A percentile compares a stretch with the other conserved stretches of the same genome.
Evolutionary conservation across 2,329 filamentous ascomycete genomes (phyloP).

Genomic region (Pseudogymnoascus sp.): DNA sequence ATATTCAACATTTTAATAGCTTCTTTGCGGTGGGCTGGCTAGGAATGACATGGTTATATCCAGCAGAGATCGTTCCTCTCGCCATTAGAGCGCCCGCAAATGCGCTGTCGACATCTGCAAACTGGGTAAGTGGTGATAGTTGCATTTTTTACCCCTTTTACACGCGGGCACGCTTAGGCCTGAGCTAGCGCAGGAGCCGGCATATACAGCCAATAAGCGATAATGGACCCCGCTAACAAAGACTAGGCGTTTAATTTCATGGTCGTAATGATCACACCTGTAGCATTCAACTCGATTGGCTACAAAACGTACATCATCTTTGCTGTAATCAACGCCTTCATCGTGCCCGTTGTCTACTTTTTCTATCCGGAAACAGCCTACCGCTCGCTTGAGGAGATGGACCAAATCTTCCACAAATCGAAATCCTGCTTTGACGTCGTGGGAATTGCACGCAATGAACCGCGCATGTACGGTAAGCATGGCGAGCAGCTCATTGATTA

Average conservation of each 20-base stretch:
- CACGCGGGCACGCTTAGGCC: not conserved
- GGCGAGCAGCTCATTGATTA: slow-evolving; percentile 44
- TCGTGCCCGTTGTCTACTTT: slow-evolving; percentile 41
- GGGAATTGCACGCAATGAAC: slow-evolving; percentile 40
- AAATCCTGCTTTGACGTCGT: slow-evolving; percentile 39
- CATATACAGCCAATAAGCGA: too few relatives aligned
- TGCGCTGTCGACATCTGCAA: slow-evolving; percentile 39
- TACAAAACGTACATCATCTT: slow-evolving; percentile 61
- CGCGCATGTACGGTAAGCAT: slow-evolving; percentile 50
- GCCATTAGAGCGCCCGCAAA: slow-evolving; percentile 50
- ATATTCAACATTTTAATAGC: too few relatives aligned
- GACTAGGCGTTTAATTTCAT: slow-evolving; percentile 56
- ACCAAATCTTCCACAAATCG: slow-evolving; percentile 54
- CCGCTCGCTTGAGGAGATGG: slow-evolving; percentile 60
- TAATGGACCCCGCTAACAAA: not conserved
- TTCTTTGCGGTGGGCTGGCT: slow-evolving; percentile 47
- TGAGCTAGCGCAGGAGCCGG: too few relatives aligned
- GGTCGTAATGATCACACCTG: slow-evolving; percentile 31
- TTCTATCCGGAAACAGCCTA: slow-evolving; percentile 61
- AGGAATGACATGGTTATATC: slow-evolving; percentile 49
- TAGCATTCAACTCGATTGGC: slow-evolving; percentile 40
- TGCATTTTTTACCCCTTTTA: too few relatives aligned
- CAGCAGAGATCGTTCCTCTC: slow-evolving; percentile 49
- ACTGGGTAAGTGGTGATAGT: slow-evolving; percentile 23
- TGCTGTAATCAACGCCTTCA: slow-evolving; percentile 37